phyloP scores from a whole-genome alignment of 2,329 filamentous ascomycete genomes.

The Fusarium stilboides region DNA sequence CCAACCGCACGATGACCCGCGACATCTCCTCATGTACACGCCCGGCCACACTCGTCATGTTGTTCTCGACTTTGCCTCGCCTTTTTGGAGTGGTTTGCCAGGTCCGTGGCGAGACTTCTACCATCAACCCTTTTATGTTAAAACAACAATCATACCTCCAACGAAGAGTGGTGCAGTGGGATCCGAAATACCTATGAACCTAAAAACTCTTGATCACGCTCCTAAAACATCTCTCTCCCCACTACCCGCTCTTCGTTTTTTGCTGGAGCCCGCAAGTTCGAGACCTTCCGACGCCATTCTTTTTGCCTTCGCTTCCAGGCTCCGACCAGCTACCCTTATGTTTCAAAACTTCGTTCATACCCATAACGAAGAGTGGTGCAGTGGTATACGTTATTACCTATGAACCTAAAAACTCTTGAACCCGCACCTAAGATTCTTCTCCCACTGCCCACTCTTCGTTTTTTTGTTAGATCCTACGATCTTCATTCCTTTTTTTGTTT shows the following conservation, averaged over 20 bases:
- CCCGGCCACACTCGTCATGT: too few species aligned
- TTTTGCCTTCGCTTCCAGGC: background rate
- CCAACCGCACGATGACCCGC: too few species aligned
- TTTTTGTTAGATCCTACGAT: background rate
- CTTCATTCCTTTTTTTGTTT: too few species aligned
- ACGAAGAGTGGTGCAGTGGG: slow-evolving; percentile 10
- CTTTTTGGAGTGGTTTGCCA: too few species aligned
- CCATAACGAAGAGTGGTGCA: slow-evolving; percentile 15
- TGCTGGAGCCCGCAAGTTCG: background rate
- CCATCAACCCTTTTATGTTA: background rate
- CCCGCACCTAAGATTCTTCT: background rate
- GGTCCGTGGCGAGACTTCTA: background rate
- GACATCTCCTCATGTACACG: too few species aligned
- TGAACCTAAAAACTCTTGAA: background rate
- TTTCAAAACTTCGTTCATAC: background rate
- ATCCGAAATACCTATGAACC: background rate
- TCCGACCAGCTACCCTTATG: background rate
- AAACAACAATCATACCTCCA: background rate
- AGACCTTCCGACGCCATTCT: background rate
- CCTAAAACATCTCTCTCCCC: background rate
- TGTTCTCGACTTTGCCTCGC: too few species aligned
- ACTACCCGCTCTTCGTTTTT: slow-evolving; percentile 8
- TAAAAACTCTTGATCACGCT: background rate
- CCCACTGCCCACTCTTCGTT: background rate
- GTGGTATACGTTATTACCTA: slow-evolving; percentile 5